Evolutionary conservation across 148 eudicot genomes (phyloP).

Genomic region (Persicaria tinctoria): DNA sequence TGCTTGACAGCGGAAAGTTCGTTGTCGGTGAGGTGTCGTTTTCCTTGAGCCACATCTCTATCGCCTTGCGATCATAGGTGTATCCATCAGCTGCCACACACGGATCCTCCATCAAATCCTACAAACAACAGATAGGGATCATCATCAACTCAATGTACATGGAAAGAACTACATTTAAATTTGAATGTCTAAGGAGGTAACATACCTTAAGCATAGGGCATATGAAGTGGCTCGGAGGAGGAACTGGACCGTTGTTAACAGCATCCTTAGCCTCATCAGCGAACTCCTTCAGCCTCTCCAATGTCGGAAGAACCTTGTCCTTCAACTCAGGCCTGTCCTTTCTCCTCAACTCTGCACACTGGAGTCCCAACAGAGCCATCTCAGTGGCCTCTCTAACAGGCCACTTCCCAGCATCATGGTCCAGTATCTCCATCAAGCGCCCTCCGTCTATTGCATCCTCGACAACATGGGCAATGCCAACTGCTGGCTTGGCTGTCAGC

Average conservation of each 20-base stretch:
- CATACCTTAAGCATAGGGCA: slow-evolving; percentile 83
- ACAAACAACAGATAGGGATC: slow-evolving; percentile 5
- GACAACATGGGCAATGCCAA: slow-evolving; percentile 44
- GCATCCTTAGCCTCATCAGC: slow-evolving; percentile 49
- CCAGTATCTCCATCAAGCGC: slow-evolving; percentile 39
- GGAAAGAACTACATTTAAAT: background rate
- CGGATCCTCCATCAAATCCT: slow-evolving; percentile 85
- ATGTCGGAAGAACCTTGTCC: slow-evolving; percentile 45
- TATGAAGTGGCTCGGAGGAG: slow-evolving; percentile 64
- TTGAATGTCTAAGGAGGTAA: background rate
- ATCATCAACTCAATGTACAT: background rate
- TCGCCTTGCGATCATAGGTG: slow-evolving; percentile 76
- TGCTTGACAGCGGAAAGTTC: slow-evolving; percentile 47
- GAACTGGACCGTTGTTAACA: slow-evolving; percentile 17
- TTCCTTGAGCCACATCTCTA: slow-evolving; percentile 62
- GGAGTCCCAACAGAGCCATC: slow-evolving; percentile 53
- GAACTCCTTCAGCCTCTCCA: slow-evolving; percentile 59
- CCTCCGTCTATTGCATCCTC: slow-evolving; percentile 55
- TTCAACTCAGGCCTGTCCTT: slow-evolving; percentile 67
- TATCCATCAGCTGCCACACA: slow-evolving; percentile 89
- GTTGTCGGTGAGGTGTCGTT: slow-evolving; percentile 74
- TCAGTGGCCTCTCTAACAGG: slow-evolving; percentile 70
- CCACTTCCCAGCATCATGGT: slow-evolving; percentile 69
- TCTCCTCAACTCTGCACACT: slow-evolving; percentile 67
- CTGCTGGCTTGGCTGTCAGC: slow-evolving; percentile 63